Conservation (phyloP, 2,329 filamentous ascomycete genomes). For the Cordyceps cicadae region DNA sequence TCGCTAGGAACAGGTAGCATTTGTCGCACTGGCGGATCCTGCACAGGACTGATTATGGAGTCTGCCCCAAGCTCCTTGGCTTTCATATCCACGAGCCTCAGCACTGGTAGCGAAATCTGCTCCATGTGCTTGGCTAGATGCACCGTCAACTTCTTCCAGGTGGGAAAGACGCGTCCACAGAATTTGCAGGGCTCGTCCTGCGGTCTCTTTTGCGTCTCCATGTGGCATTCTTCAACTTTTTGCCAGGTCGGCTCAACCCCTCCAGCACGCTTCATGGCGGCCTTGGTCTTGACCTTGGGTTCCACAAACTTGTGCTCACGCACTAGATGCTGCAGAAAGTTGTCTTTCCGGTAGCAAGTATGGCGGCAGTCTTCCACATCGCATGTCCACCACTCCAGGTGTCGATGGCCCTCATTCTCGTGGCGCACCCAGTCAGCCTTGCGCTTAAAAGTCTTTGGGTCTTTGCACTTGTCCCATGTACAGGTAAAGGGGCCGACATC, state of each 20-base stretch:
- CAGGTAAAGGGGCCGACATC: conserved; percentile 91
- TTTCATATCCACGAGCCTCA: conserved; percentile 46
- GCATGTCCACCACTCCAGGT: conserved; percentile 87
- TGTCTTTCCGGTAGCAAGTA: conserved; percentile 78
- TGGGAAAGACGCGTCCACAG: conserved; percentile 70
- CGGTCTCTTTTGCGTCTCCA: conserved; percentile 56
- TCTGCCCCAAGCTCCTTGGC: conserved; percentile 46
- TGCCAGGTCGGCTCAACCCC: conserved; percentile 61
- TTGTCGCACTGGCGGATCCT: conserved; percentile 41
- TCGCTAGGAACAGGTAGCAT: conserved; percentile 21
- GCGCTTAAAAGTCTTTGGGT: conserved; percentile 86
- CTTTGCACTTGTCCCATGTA: conserved; percentile 74
- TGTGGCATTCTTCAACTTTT: conserved; percentile 69
- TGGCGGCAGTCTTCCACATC: conserved; percentile 73
- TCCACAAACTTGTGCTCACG: conserved; percentile 83
- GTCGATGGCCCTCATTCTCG: conserved; percentile 83
- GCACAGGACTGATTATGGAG: conserved; percentile 60
- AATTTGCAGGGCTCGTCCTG: conserved; percentile 78
- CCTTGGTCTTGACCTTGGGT: conserved; percentile 70
- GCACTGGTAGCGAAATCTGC: conserved; percentile 74
- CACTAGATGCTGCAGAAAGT: conserved; percentile 87
- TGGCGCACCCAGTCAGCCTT: conserved; percentile 96
- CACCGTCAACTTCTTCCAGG: conserved; percentile 91
- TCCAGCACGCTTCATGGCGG: conserved; percentile 52
- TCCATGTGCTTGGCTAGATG: conserved; percentile 94